Evolutionary conservation across 148 eudicot genomes (phyloP).

Genomic region (Heliamphora exappendiculata): DNA sequence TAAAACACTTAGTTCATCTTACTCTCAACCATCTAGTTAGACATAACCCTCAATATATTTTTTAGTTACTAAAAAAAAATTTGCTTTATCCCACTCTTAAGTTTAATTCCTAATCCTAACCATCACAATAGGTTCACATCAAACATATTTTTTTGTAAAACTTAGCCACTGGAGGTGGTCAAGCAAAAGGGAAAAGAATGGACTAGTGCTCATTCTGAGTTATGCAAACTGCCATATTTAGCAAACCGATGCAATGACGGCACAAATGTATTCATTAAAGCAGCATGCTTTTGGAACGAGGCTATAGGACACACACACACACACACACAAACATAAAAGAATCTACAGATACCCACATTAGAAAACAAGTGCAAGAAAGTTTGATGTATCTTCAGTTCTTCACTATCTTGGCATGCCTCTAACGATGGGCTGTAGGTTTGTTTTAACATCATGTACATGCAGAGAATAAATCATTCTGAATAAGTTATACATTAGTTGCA

Average conservation of each 20-base stretch:
- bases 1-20: not conserved
- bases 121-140: not conserved
- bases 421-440: too few species aligned
- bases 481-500: too few species aligned
- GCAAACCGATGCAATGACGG: not conserved
- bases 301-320: too few species aligned
- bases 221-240: not conserved
- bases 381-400: too few species aligned
- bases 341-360: too few species aligned
- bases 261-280: not conserved
- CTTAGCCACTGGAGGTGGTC: not conserved
- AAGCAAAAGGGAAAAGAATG: not conserved
- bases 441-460: too few species aligned
- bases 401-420: too few species aligned
- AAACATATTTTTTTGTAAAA: not conserved
- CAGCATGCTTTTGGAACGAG: too few species aligned
- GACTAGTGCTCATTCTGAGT: not conserved
- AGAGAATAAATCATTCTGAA: too few species aligned
- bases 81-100: not conserved
- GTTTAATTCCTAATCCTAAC: not conserved
- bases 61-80: too few species aligned
- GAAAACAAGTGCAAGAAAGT: too few species aligned
- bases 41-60: too few species aligned
- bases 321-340: not conserved
- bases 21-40: not conserved